Evolutionary conservation across 306 rosid species (phyloP).

Genomic region (Acacia confusa): DNA sequence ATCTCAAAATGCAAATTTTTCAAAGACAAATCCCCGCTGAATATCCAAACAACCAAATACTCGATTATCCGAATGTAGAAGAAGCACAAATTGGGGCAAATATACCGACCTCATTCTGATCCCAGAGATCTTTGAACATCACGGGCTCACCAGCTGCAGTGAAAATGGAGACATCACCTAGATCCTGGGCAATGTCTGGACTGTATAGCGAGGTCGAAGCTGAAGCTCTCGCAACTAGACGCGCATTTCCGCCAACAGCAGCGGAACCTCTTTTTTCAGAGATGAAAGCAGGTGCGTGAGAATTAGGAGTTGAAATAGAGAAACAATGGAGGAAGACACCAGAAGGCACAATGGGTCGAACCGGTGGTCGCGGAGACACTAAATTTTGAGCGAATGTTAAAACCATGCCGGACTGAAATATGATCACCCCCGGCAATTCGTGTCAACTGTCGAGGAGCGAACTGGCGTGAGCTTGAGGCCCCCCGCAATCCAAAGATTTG

Average conservation of each 20-base stretch:
- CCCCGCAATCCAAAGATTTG: background rate
- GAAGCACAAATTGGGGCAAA: background rate
- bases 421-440: background rate
- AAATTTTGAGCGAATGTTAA: slow-evolving; percentile 22
- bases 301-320: slow-evolving; percentile 13
- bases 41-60: background rate
- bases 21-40: background rate
- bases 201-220: slow-evolving; percentile 44
- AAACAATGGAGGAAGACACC: slow-evolving; percentile 7
- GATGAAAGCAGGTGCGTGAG: slow-evolving; percentile 3
- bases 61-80: background rate
- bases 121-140: slow-evolving; percentile 71
- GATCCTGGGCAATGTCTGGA: slow-evolving; percentile 44
- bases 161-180: slow-evolving; percentile 57
- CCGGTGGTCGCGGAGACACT: background rate
- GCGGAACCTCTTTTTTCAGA: slow-evolving; percentile 14
- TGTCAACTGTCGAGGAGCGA: background rate
- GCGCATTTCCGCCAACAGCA: slow-evolving; percentile 19
- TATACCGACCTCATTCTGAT: slow-evolving; percentile 55
- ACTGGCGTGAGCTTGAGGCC: background rate
- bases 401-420: slow-evolving; percentile 39
- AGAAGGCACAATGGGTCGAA: background rate
- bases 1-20: background rate
- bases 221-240: slow-evolving; percentile 46
- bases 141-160: slow-evolving; percentile 70